These are phyloP conservation scores for Scytalidium lignicola DNA, from an alignment of 2,329 filamentous ascomycete genomes.

Conservation along the genomic window DNA sequence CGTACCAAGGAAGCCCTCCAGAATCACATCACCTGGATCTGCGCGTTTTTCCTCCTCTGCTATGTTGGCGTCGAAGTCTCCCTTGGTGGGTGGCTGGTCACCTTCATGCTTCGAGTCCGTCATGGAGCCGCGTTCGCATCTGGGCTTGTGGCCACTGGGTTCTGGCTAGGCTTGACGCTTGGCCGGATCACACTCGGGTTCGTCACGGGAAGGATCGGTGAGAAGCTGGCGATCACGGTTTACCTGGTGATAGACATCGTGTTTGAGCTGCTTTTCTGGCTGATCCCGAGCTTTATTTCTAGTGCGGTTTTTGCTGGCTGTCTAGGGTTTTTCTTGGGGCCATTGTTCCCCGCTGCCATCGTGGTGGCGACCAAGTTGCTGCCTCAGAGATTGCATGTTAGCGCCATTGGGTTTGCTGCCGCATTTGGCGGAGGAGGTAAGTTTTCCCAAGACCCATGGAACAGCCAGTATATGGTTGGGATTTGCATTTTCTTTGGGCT, in stretches of 20 bases:
- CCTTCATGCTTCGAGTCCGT: constrained; percentile 79
- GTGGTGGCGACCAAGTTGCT: constrained; percentile 70
- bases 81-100: constrained; percentile 75
- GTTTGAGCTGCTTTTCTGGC: constrained; percentile 73
- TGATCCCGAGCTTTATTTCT: constrained; percentile 70
- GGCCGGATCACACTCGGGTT: constrained; percentile 72
- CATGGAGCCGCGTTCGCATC: constrained; percentile 63
- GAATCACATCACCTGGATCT: constrained; percentile 63
- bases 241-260: constrained; percentile 62
- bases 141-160: constrained; percentile 72
- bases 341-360: constrained; percentile 71
- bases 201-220: constrained; percentile 67
- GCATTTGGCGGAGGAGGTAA: constrained; percentile 68
- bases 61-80: constrained; percentile 78
- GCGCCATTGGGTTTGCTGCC: constrained; percentile 74
- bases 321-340: constrained; percentile 75
- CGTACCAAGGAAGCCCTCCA: constrained; percentile 28
- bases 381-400: constrained; percentile 68
- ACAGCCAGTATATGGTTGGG: too few species aligned
- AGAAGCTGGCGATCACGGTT: constrained; percentile 56
- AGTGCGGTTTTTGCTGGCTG: constrained; percentile 67
- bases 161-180: constrained; percentile 78
- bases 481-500: too few species aligned
- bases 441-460: too few species aligned
- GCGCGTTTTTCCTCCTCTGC: constrained; percentile 66